These are phyloP conservation scores for Xylaria sp. DNA, from an alignment of 2,329 filamentous ascomycete species.

Conservation along the genomic window DNA sequence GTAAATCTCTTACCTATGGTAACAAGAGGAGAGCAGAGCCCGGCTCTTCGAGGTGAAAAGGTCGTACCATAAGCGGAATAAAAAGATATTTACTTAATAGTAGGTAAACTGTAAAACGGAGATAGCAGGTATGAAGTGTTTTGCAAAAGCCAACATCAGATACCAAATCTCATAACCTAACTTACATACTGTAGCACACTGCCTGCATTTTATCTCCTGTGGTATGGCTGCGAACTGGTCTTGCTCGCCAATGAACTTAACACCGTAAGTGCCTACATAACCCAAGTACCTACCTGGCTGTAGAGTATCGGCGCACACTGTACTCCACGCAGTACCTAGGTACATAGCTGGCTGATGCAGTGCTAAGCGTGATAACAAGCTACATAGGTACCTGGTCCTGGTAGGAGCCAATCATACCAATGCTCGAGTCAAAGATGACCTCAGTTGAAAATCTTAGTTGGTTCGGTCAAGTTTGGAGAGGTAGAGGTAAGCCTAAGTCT, in stretches of 20 bases:
- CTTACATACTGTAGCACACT: no score
- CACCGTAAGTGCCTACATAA: background rate
- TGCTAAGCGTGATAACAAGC: background rate
- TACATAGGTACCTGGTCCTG: constrained; percentile 6
- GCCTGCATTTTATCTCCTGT: no score
- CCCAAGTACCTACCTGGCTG: no score
- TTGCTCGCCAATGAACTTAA: no score
- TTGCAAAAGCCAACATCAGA: no score
- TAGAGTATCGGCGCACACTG: no score
- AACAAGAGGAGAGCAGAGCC: background rate
- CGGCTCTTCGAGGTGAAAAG: background rate
- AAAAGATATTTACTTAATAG: background rate
- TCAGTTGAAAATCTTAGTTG: constrained; percentile 20
- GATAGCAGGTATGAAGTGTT: background rate
- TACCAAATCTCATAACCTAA: no score
- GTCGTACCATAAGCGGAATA: no score
- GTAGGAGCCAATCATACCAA: constrained; percentile 26
- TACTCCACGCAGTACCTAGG: no score
- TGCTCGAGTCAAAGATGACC: constrained; percentile 26
- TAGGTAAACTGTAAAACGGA: no score
- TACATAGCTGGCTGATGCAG: constrained; percentile 2
- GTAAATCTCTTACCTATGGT: background rate
- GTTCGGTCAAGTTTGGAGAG: background rate
- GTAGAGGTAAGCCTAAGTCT: background rate
- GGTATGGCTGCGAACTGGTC: no score